phyloP scores from a whole-genome alignment of 202 grass and related monocot genomes.

The Elaeis oleifera region DNA sequence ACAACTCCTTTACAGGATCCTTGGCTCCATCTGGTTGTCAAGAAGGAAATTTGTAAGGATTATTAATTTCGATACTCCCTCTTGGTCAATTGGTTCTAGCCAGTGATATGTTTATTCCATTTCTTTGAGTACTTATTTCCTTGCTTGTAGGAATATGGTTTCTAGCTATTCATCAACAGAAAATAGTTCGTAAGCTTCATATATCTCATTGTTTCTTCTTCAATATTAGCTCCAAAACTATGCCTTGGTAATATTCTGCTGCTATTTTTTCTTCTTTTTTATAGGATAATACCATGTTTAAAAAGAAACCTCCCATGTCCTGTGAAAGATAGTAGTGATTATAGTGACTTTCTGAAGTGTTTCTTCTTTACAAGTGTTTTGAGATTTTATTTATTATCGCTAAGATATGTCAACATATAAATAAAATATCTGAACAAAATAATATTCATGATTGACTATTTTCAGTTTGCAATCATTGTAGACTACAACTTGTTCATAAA shows the following conservation, averaged over 20 bases:
- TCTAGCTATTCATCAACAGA: constrained; percentile 62
- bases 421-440: too few species aligned
- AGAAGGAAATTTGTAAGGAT: constrained; percentile 61
- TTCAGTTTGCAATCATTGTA: too few species aligned
- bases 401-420: too few species aligned
- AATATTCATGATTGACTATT: too few species aligned
- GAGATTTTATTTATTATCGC: too few species aligned
- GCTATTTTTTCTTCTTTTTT: neutral
- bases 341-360: neutral
- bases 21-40: constrained; percentile 48
- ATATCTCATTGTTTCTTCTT: too few species aligned
- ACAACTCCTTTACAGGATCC: constrained; percentile 79
- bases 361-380: too few species aligned
- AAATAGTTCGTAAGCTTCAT: constrained; percentile 46
- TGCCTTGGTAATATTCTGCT: too few species aligned
- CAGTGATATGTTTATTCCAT: neutral
- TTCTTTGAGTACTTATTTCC: constrained; percentile 2
- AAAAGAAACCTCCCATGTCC: constrained; percentile 65
- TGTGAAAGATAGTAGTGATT: constrained; percentile 53
- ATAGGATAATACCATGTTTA: constrained; percentile 55
- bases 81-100: neutral
- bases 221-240: too few species aligned
- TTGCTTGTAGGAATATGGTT: constrained; percentile 66
- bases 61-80: neutral
- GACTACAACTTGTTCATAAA: too few species aligned